These are phyloP conservation scores for Macrolepiota albuminosa DNA, from an alignment of 768 basidiomycete genomes.

Conservation along the genomic window DNA sequence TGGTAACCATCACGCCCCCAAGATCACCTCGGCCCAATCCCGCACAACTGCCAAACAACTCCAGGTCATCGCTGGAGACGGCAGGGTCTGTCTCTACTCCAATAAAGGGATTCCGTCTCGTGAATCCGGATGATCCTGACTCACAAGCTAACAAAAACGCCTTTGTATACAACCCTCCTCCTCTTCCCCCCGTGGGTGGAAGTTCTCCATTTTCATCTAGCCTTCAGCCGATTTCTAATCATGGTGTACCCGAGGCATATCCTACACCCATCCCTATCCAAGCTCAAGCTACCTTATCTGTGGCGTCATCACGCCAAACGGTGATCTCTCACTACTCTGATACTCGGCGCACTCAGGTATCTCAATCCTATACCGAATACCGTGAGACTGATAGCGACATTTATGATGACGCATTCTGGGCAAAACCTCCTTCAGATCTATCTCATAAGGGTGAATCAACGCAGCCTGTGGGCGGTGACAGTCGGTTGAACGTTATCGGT, in stretches of 20 bases:
- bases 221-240: slow-evolving; percentile 11
- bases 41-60: slow-evolving; percentile 6
- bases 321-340: not conserved
- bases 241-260: slow-evolving; percentile 4
- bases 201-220: slow-evolving; percentile 14
- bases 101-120: slow-evolving; percentile 23
- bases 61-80: slow-evolving; percentile 11
- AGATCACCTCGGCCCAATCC: slow-evolving; percentile 16
- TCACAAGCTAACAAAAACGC: slow-evolving; percentile 12
- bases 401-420: slow-evolving; percentile 23
- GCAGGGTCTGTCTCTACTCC: slow-evolving; percentile 15
- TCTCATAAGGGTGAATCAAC: not conserved
- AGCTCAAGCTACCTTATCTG: not conserved
- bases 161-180: slow-evolving; percentile 18
- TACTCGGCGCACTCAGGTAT: not conserved
- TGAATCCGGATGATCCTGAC: slow-evolving; percentile 30
- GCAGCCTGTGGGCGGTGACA: not conserved
- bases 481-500: not conserved
- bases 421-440: slow-evolving; percentile 25
- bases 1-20: slow-evolving; percentile 29
- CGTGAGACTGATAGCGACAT: slow-evolving; percentile 13
- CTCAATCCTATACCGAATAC: not conserved
- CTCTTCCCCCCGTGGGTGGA: slow-evolving; percentile 11
- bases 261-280: not conserved
- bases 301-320: not conserved